Evolutionary conservation across 305 asterid genomes (phyloP).

Genomic region (Stenogyne calaminthoides): DNA sequence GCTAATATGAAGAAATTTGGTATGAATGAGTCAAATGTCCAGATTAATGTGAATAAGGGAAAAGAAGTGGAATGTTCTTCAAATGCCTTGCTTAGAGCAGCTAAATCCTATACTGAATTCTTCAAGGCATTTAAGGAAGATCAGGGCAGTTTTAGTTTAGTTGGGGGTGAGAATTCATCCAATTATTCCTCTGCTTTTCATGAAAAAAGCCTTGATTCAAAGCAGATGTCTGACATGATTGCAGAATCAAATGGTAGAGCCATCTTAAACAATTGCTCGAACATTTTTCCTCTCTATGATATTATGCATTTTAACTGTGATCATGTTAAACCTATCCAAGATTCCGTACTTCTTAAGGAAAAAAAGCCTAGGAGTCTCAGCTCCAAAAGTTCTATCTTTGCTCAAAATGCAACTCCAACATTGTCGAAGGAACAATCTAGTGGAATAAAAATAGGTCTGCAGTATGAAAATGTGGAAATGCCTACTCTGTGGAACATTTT

Average conservation of each 20-base stretch:
- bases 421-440: slow-evolving; percentile 27
- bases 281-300: slow-evolving; percentile 33
- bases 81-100: slow-evolving; percentile 34
- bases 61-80: slow-evolving; percentile 32
- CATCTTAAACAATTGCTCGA: slow-evolving; percentile 37
- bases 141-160: slow-evolving; percentile 33
- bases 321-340: slow-evolving; percentile 32
- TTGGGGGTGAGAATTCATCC: slow-evolving; percentile 34
- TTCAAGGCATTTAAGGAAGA: slow-evolving; percentile 32
- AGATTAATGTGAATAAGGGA: slow-evolving; percentile 30
- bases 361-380: slow-evolving; percentile 30
- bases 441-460: slow-evolving; percentile 27
- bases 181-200: slow-evolving; percentile 36
- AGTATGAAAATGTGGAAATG: slow-evolving; percentile 39
- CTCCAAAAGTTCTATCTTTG: slow-evolving; percentile 35
- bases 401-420: slow-evolving; percentile 34
- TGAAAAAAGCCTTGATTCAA: slow-evolving; percentile 30
- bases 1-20: slow-evolving; percentile 30
- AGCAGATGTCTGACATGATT: slow-evolving; percentile 33
- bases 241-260: slow-evolving; percentile 36
- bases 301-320: slow-evolving; percentile 29
- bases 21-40: slow-evolving; percentile 25
- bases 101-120: slow-evolving; percentile 38
- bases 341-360: slow-evolving; percentile 30
- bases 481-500: slow-evolving; percentile 34